phyloP scores from a whole-genome alignment of 2,329 filamentous ascomycete species.

The Pseudogymnoascus sp. region DNA sequence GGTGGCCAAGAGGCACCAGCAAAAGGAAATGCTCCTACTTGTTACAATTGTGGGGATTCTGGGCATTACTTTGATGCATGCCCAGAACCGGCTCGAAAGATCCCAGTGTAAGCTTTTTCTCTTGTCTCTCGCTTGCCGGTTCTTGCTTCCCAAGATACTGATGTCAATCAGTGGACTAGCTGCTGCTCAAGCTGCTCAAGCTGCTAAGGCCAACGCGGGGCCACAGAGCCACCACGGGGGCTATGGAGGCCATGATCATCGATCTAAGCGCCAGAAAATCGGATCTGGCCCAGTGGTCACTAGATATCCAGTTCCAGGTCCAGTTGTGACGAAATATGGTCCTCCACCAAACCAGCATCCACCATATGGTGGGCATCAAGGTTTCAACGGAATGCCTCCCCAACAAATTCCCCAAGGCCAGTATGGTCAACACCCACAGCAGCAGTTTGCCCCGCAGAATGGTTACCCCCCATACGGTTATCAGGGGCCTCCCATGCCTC shows the following conservation, averaged over 20 bases:
- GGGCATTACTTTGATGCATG: slow-evolving; percentile 47
- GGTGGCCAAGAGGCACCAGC: not conserved
- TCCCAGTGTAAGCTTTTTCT: slow-evolving; percentile 40
- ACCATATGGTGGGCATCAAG: not conserved
- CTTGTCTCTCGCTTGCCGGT: slow-evolving; percentile 10
- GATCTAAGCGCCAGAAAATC: slow-evolving; percentile 26
- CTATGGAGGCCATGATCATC: slow-evolving; percentile 12
- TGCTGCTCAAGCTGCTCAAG: slow-evolving; percentile 15
- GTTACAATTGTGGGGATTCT: slow-evolving; percentile 45
- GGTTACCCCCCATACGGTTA: not conserved
- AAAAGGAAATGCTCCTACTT: slow-evolving; percentile 22
- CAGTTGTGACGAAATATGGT: slow-evolving; percentile 15
- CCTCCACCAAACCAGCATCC: slow-evolving; percentile 15
- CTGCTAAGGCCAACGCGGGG: slow-evolving; percentile 6
- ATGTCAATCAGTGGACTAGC: slow-evolving; percentile 14
- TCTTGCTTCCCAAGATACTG: slow-evolving; percentile 16
- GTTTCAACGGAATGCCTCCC: not conserved
- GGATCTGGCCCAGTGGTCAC: slow-evolving; percentile 19
- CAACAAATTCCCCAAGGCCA: not conserved
- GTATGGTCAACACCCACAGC: slow-evolving; percentile 20
- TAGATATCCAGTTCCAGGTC: slow-evolving; percentile 16
- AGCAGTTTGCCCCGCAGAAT: slow-evolving; percentile 21
- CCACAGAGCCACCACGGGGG: not conserved
- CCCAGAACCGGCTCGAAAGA: slow-evolving; percentile 40
- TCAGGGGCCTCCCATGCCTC: not conserved